phyloP scores from a whole-genome alignment of 495 filamentous ascomycete genomes.

The Neurospora hispaniola region DNA sequence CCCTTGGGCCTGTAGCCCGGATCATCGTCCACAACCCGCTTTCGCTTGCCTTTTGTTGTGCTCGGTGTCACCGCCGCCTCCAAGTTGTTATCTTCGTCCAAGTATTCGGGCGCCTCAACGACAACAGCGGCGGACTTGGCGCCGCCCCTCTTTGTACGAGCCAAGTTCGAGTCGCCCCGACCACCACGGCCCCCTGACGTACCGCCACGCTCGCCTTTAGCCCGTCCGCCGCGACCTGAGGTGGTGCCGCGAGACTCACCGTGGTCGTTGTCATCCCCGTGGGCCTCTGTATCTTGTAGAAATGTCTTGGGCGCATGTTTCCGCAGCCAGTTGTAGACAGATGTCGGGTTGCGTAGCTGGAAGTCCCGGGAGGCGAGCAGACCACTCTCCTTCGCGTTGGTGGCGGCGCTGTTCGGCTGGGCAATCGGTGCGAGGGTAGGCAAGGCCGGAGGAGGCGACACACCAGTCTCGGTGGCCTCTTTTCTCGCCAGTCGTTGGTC shows the following conservation, averaged over 20 bases:
- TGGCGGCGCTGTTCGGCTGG: constrained; percentile 18
- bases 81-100: constrained; percentile 27
- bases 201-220: constrained; percentile 12
- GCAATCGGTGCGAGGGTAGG: constrained; percentile 33
- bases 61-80: constrained; percentile 37
- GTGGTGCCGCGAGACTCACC: constrained; percentile 18
- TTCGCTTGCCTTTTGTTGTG: constrained; percentile 27
- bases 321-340: constrained; percentile 84
- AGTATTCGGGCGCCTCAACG: constrained; percentile 24
- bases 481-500: constrained; percentile 53
- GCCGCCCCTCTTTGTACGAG: constrained; percentile 19
- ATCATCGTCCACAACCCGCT: constrained; percentile 57
- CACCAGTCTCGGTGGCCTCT: constrained; percentile 1
- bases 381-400: constrained; percentile 8
- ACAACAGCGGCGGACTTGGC: constrained; percentile 9
- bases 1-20: constrained; percentile 61
- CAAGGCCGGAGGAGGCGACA: constrained; percentile 9
- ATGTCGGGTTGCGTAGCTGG: constrained; percentile 65
- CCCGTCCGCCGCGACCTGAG: constrained; percentile 10
- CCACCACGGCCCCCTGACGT: not conserved
- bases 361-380: constrained; percentile 36
- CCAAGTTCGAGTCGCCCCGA: constrained; percentile 2
- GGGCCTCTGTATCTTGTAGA: constrained; percentile 63
- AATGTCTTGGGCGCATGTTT: constrained; percentile 75
- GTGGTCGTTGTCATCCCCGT: constrained; percentile 34